Percentiles rank a stretch among this genome's conserved stretches.
Conservation (phyloP, 495 filamentous ascomycete species). For the Staphylotrichum tortipilum region DNA sequence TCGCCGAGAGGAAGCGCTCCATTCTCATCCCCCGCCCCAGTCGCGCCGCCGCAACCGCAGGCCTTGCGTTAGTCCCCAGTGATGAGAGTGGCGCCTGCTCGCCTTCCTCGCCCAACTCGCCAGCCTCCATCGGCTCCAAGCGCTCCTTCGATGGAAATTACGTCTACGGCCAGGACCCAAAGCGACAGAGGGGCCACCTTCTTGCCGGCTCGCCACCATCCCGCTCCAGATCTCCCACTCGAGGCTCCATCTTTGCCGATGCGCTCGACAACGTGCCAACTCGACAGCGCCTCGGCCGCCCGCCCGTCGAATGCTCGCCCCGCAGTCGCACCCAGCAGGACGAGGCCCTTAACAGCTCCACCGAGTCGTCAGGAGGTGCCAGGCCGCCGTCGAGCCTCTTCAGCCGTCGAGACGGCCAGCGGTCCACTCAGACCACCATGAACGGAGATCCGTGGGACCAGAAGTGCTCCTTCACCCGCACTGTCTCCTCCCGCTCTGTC, state of each 20-base stretch:
- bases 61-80: not conserved
- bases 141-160: slow-evolving; percentile 10
- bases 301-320: not conserved
- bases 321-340: not conserved
- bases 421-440: slow-evolving; percentile 24
- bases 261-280: slow-evolving; percentile 17
- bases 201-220: not conserved
- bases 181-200: slow-evolving; percentile 4
- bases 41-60: not conserved
- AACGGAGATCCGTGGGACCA: slow-evolving; percentile 7
- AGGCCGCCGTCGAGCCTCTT: slow-evolving; percentile 24
- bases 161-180: slow-evolving; percentile 4
- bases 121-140: not conserved
- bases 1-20: not conserved
- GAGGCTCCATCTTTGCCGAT: not conserved
- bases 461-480: not conserved
- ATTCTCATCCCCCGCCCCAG: not conserved
- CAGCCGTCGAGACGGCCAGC: slow-evolving; percentile 2
- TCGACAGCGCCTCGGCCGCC: not conserved
- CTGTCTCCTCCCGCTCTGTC: too few relatives aligned
- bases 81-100: not conserved
- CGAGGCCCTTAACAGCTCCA: not conserved
- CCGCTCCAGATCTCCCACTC: not conserved
- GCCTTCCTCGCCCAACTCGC: not conserved
- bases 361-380: not conserved